phyloP scores from a whole-genome alignment of 495 filamentous ascomycete genomes.

The Pyrenopolyporus hunteri region DNA sequence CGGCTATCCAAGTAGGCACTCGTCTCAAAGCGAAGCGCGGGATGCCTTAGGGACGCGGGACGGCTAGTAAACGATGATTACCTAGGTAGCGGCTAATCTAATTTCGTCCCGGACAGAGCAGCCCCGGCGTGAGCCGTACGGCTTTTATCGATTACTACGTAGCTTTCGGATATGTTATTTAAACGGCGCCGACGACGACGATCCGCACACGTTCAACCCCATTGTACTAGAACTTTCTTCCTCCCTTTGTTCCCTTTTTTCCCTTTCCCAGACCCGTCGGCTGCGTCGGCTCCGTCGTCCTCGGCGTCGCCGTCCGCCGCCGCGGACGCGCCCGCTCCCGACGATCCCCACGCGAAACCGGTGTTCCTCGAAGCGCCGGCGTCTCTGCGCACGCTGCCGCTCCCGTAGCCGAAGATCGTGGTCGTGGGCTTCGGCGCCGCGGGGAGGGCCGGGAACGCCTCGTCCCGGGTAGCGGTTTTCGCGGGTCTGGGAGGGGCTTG shows the following conservation, averaged over 20 bases:
- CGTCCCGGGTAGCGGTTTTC: slow-evolving; percentile 43
- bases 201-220: slow-evolving; percentile 46
- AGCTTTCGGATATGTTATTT: no score
- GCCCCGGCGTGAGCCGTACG: no score
- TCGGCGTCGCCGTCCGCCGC: slow-evolving; percentile 28
- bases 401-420: slow-evolving; percentile 79
- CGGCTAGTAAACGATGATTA: no score
- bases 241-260: slow-evolving; percentile 81
- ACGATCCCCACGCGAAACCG: slow-evolving; percentile 48
- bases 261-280: slow-evolving; percentile 48
- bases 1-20: no score
- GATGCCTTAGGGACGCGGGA: no score
- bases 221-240: slow-evolving; percentile 76
- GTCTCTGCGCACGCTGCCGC: slow-evolving; percentile 73
- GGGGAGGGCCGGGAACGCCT: slow-evolving; percentile 84
- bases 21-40: no score
- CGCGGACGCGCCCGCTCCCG: not conserved
- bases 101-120: no score
- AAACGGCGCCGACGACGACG: not conserved
- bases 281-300: slow-evolving; percentile 47
- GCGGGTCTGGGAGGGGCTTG: slow-evolving; percentile 35
- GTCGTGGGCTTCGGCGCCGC: slow-evolving; percentile 77
- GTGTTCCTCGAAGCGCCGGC: slow-evolving; percentile 50
- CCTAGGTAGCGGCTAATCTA: no score
- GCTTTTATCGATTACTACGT: no score